These are phyloP conservation scores for Massospora cicadina DNA, from an alignment of 371 early-diverging fungal genomes.

Conservation along the genomic window DNA sequence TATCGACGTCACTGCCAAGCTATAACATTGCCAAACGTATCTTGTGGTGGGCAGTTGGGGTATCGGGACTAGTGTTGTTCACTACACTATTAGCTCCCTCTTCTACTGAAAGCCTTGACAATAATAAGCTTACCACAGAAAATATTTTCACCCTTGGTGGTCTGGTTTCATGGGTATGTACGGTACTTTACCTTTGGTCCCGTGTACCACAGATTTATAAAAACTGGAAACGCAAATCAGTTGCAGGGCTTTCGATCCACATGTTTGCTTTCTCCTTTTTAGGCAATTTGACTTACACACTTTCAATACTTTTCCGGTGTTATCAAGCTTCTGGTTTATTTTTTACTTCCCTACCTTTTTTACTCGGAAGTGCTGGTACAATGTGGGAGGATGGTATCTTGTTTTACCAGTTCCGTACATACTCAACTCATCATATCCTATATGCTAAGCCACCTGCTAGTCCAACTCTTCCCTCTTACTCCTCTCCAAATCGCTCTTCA, in stretches of 20 bases:
- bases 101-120: slow-evolving; percentile 13
- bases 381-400: slow-evolving; percentile 10
- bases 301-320: slow-evolving; percentile 25
- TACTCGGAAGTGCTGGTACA: slow-evolving; percentile 7
- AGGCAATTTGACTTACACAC: slow-evolving; percentile 49
- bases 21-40: slow-evolving; percentile 13
- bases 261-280: slow-evolving; percentile 51
- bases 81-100: neutral
- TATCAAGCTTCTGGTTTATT: slow-evolving; percentile 13
- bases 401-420: slow-evolving; percentile 1
- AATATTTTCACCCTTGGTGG: slow-evolving; percentile 27
- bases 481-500: neutral
- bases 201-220: slow-evolving; percentile 50
- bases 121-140: slow-evolving; percentile 2
- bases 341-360: slow-evolving; percentile 6
- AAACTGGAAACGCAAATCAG: slow-evolving; percentile 31
- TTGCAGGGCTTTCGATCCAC: slow-evolving; percentile 40
- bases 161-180: slow-evolving; percentile 45
- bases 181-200: slow-evolving; percentile 39
- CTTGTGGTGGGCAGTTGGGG: slow-evolving; percentile 8
- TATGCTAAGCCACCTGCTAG: neutral
- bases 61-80: slow-evolving; percentile 6
- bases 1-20: neutral
- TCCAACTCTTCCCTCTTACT: neutral
- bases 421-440: neutral